Conservation (phyloP, 2,329 filamentous ascomycete species). For the Exophiala oligosperma region DNA sequence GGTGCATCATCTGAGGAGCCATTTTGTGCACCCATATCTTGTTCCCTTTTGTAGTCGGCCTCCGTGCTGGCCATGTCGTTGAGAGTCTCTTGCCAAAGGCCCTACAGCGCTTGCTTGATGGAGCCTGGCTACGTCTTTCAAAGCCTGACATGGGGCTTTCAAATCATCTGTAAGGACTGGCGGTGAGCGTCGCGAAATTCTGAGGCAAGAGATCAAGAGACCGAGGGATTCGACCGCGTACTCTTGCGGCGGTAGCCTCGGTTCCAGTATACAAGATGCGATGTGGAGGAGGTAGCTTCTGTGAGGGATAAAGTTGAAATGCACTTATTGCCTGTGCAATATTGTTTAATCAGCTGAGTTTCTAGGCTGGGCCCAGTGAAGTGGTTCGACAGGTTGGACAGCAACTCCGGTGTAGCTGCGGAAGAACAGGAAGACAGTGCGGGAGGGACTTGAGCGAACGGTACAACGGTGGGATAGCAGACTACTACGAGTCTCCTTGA, state of each 20-base stretch:
- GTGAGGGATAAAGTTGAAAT: not conserved
- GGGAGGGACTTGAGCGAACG: slow-evolving; percentile 8
- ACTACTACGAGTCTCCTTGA: slow-evolving; percentile 10
- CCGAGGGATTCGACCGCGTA: not conserved
- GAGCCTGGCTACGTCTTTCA: not conserved
- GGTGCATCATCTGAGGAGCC: slow-evolving; percentile 9
- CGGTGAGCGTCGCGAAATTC: not conserved
- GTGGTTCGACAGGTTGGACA: not conserved
- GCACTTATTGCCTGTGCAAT: not conserved
- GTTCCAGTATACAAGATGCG: not conserved
- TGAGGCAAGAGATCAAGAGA: not conserved
- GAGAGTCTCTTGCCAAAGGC: not conserved
- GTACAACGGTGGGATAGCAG: slow-evolving; percentile 12
- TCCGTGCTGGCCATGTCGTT: slow-evolving; percentile 20
- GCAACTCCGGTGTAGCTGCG: not conserved
- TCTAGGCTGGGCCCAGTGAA: no score
- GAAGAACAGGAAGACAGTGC: slow-evolving; percentile 5
- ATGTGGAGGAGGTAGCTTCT: not conserved
- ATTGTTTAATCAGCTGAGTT: not conserved
- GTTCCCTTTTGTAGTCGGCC: slow-evolving; percentile 9
- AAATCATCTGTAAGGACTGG: slow-evolving; percentile 4
- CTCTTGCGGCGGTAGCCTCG: not conserved
- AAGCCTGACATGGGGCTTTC: slow-evolving; percentile 4
- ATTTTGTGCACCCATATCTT: slow-evolving; percentile 12
- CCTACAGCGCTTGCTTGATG: not conserved